These are phyloP conservation scores for Malassezia psittaci DNA, from an alignment of 1,284 basidiomycete genomes.

Conservation along the genomic window DNA sequence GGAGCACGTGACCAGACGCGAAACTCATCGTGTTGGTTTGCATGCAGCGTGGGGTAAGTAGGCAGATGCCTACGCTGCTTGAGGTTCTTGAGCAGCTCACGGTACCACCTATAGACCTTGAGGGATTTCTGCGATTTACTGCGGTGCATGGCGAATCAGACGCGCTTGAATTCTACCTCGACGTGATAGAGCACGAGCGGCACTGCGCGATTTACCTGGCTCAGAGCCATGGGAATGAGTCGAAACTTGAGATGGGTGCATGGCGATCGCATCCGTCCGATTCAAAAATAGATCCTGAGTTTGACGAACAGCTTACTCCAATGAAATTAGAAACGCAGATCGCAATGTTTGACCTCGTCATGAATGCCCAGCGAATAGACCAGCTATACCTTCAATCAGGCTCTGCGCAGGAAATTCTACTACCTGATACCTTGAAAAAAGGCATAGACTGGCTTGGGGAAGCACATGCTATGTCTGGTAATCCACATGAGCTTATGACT, in stretches of 20 bases:
- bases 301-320: neutral
- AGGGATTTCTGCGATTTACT: slow-evolving; percentile 71
- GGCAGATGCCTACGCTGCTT: slow-evolving; percentile 48
- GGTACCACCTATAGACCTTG: slow-evolving; percentile 85
- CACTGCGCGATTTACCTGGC: neutral
- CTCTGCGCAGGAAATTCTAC: slow-evolving; percentile 73
- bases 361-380: slow-evolving; percentile 88
- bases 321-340: slow-evolving; percentile 61
- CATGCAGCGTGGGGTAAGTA: slow-evolving; percentile 18
- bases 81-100: slow-evolving; percentile 53
- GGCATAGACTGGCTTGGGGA: neutral
- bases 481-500: slow-evolving; percentile 70
- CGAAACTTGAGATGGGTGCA: neutral
- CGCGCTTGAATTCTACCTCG: slow-evolving; percentile 94
- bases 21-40: neutral
- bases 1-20: slow-evolving; percentile 11
- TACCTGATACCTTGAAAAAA: slow-evolving; percentile 54
- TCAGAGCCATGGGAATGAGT: neutral
- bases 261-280: neutral
- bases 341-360: slow-evolving; percentile 74
- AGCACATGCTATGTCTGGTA: neutral
- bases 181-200: slow-evolving; percentile 94
- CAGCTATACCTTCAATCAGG: slow-evolving; percentile 69
- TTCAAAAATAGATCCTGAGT: neutral
- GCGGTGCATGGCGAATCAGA: slow-evolving; percentile 86